Conservation (phyloP, 2,329 filamentous ascomycete species). For the Sclerotinia glacialis region DNA sequence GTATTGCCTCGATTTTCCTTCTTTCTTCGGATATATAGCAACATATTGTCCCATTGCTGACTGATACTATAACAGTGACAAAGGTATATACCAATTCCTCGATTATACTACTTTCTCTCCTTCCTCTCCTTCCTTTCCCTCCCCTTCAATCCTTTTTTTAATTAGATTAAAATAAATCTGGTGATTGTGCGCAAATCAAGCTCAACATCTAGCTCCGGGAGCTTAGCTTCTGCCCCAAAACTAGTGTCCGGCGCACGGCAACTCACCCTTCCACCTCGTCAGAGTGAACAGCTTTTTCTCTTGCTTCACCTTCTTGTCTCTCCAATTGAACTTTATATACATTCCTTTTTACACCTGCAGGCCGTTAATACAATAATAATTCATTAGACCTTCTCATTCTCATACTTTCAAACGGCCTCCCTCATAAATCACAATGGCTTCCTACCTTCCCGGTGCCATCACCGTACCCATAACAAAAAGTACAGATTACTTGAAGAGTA, state of each 20-base stretch:
- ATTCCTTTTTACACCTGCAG: neutral
- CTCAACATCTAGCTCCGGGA: neutral
- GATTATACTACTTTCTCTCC: neutral
- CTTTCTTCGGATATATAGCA: neutral
- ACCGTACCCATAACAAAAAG: constrained; percentile 42
- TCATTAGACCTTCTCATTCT: neutral
- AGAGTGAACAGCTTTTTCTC: neutral
- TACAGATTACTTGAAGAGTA: constrained; percentile 43
- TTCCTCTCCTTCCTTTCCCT: neutral
- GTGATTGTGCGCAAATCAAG: constrained; percentile 1
- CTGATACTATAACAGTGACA: neutral
- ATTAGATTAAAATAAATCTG: too few relatives aligned
- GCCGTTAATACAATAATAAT: constrained; percentile 2
- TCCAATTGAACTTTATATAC: neutral
- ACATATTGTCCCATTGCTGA: neutral
- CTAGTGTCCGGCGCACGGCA: neutral
- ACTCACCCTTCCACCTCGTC: neutral
- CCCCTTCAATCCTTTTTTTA: neutral
- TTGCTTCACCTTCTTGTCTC: neutral
- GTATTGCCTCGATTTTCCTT: neutral
- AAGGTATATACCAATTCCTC: neutral
- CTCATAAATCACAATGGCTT: constrained; percentile 31
- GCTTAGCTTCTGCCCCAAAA: neutral
- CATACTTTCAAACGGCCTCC: neutral
- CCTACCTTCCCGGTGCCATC: constrained; percentile 42